Evolutionary conservation across 768 basidiomycete genomes (phyloP).

Genomic region (Candolleomyces eurysporus): DNA sequence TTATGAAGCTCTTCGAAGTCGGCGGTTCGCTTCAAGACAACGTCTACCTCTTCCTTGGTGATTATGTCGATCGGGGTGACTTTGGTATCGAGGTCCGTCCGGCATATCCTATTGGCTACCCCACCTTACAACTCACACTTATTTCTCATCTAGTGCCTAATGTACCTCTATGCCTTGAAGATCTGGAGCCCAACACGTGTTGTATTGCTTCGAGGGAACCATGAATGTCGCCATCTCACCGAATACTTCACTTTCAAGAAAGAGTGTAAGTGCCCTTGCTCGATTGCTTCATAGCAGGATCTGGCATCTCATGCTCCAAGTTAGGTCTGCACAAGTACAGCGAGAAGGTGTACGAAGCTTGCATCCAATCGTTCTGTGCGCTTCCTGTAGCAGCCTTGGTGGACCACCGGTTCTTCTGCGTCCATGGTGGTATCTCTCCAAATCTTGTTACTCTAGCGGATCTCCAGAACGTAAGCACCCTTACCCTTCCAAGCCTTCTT

Average conservation of each 20-base stretch:
- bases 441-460: slow-evolving; percentile 80
- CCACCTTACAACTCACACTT: neutral
- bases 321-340: slow-evolving; percentile 91
- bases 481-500: neutral
- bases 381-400: slow-evolving; percentile 90
- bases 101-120: neutral
- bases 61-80: slow-evolving; percentile 96
- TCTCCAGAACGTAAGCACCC: slow-evolving; percentile 18
- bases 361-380: slow-evolving; percentile 85
- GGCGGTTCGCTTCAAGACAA: slow-evolving; percentile 84
- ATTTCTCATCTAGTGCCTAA: slow-evolving; percentile 57
- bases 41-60: slow-evolving; percentile 90
- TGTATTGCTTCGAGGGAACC: slow-evolving; percentile 88
- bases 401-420: slow-evolving; percentile 95
- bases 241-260: slow-evolving; percentile 98
- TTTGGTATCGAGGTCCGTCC: slow-evolving; percentile 63
- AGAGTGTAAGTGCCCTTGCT: slow-evolving; percentile 63
- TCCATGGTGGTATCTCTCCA: slow-evolving; percentile 94
- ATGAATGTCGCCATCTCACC: slow-evolving; percentile 95
- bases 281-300: neutral
- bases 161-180: slow-evolving; percentile 93
- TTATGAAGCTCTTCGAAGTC: slow-evolving; percentile 97
- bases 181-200: slow-evolving; percentile 84
- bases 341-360: slow-evolving; percentile 83
- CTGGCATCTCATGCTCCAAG: neutral